A percentile compares a stretch with the other conserved stretches of the same genome.
Conservation (phyloP, 2,329 filamentous ascomycete genomes). For the Trichoderma atrobrunneum region DNA sequence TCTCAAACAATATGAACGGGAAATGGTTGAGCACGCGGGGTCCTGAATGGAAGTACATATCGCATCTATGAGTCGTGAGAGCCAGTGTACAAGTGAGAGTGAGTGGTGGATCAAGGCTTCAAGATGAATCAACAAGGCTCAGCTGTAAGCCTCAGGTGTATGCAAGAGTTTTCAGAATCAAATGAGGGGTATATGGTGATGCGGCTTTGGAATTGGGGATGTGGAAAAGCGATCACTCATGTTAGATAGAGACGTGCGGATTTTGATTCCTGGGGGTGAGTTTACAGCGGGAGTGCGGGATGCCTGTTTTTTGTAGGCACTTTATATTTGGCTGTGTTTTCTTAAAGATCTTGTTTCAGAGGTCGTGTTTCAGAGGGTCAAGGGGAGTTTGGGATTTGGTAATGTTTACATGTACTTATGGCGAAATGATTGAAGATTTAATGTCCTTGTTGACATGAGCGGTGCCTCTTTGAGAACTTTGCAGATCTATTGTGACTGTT, state of each 20-base stretch:
- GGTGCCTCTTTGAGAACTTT: background rate
- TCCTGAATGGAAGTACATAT: background rate
- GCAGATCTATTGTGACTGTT: background rate
- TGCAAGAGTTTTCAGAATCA: background rate
- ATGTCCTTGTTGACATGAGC: background rate
- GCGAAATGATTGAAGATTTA: background rate
- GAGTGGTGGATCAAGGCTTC: background rate
- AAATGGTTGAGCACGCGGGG: background rate
- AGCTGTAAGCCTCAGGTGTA: background rate
- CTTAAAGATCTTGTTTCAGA: background rate
- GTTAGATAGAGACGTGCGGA: conserved; percentile 8
- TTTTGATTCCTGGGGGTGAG: background rate
- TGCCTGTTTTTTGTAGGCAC: background rate
- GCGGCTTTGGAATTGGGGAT: background rate
- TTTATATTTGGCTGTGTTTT: background rate
- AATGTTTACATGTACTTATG: background rate
- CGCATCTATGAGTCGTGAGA: background rate
- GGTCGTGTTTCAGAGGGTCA: background rate
- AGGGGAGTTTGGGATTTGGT: background rate
- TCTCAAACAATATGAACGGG: background rate
- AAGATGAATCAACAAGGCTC: background rate
- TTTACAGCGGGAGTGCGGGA: background rate
- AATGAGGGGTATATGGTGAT: background rate
- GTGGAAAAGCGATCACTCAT: conserved; percentile 10
- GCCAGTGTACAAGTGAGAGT: background rate